Conservation (phyloP, 2,329 filamentous ascomycete species). For the Fusarium nanum region DNA sequence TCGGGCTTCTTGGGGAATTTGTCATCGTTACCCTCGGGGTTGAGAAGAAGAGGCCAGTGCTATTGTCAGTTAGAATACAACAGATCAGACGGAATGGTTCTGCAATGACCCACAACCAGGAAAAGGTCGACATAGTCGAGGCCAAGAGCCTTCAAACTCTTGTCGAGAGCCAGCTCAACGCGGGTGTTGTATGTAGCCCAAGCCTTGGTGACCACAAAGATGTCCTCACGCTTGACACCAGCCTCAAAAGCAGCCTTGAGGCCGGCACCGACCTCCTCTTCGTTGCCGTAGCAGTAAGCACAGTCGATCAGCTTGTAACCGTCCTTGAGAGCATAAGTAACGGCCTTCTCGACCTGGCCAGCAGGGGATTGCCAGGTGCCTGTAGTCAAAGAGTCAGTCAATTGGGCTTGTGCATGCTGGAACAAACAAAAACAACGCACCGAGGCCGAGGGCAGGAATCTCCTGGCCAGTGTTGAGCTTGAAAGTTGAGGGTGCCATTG, state of each 20-base stretch:
- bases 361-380: constrained; percentile 74
- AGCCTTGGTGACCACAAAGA: constrained; percentile 88
- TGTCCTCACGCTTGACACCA: constrained; percentile 79
- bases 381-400: constrained; percentile 45
- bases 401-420: background rate
- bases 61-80: constrained; percentile 34
- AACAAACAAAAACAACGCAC: constrained; percentile 52
- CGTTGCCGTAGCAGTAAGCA: constrained; percentile 83
- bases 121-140: constrained; percentile 86
- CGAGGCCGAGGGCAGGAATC: constrained; percentile 73
- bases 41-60: constrained; percentile 87
- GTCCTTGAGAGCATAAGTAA: constrained; percentile 66
- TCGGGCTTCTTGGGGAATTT: constrained; percentile 80
- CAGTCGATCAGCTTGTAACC: constrained; percentile 75
- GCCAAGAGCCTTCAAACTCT: constrained; percentile 78
- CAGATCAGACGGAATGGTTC: background rate
- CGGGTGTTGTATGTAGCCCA: constrained; percentile 84
- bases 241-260: constrained; percentile 77
- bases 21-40: constrained; percentile 80
- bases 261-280: constrained; percentile 83
- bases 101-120: constrained; percentile 64
- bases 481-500: constrained; percentile 67
- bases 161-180: constrained; percentile 75
- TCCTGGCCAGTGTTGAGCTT: constrained; percentile 73
- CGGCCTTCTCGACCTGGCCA: constrained; percentile 68